Conservation (phyloP, 257 asterid species). For the Solanum etuberosum region DNA sequence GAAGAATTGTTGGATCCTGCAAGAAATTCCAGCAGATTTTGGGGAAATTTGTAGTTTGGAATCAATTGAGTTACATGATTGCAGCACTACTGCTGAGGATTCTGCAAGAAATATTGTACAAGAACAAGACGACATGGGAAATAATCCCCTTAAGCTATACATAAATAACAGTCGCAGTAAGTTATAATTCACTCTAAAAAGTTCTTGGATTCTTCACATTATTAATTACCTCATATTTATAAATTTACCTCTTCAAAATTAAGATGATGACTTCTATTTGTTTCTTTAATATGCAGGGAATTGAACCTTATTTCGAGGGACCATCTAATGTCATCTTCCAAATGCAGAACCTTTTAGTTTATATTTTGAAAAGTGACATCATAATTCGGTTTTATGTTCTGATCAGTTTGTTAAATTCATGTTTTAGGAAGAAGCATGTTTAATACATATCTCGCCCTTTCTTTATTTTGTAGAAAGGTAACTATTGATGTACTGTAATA, state of each 20-base stretch:
- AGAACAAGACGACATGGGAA: not conserved
- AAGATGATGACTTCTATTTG: not conserved
- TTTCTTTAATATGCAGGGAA: not conserved
- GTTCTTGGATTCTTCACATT: not conserved
- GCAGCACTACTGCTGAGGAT: not conserved
- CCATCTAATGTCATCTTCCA: not conserved
- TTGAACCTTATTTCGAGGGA: not conserved
- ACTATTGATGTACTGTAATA: not conserved
- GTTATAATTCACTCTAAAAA: not conserved
- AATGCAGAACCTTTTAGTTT: not conserved
- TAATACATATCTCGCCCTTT: not conserved
- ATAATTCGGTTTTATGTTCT: not conserved
- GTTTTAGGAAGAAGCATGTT: not conserved
- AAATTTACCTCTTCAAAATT: not conserved
- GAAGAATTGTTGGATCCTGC: not conserved
- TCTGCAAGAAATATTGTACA: not conserved
- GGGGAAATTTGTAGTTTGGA: not conserved
- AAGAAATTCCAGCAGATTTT: not conserved
- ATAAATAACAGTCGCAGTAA: not conserved
- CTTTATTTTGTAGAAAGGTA: not conserved
- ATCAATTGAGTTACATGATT: not conserved
- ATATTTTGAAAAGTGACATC: not conserved
- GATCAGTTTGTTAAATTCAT: not conserved
- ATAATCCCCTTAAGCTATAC: slow-evolving; percentile 2
- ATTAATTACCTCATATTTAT: not conserved